Base-by-base conservation (phyloP, 306 rosid genomes). In the Inga oerstediana region DNA sequence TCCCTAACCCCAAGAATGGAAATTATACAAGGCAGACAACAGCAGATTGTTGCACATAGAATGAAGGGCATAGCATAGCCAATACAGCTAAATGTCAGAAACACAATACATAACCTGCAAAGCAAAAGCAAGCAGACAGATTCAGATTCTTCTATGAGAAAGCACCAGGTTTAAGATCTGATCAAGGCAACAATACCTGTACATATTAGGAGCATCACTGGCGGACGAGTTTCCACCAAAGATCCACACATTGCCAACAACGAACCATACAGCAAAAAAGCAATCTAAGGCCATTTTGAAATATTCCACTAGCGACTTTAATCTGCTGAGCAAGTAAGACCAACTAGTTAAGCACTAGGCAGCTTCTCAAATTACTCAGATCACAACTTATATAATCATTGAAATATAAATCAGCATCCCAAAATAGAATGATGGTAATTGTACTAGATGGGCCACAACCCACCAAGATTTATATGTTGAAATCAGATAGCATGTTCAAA, bases 11-110 rank as follows among this genome's bases (percentile, higher is more conserved):
- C 97, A 77, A 96, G 98, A 86, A 94, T 91, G 72, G 98, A 93
- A 81, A 96, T 96, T 86, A 96, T 89, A 84, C 99, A 96, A 35
- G 99, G 98, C 75, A 96, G 96, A 84, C 99, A 96, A 80, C 99
- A 96, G 89, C 99, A 96, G 83, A 96, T 96, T 64, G 99, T 93
- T 83, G 96, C 96, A 81, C 99, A 96, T 80, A 96, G 90, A 90
- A 96, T 93, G 91, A 93, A 96, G 82, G 99, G 98, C 99, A 96
- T 96, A 13, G 99, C 99, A 86, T 96, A 96, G 74, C 99, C 97
- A 68, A 96, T 92, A 83, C 97, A 96, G 88, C 99, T 91, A 83
- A 96, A 89, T 86, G 96, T 91, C 79, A 96, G 97, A 89, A 96
- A 96, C 86, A 92, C 97, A 82, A 96, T 90, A 81, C 99, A 96